These are phyloP conservation scores for Tulasnella sp. DNA, from an alignment of 768 basidiomycete genomes.

Conservation along the genomic window DNA sequence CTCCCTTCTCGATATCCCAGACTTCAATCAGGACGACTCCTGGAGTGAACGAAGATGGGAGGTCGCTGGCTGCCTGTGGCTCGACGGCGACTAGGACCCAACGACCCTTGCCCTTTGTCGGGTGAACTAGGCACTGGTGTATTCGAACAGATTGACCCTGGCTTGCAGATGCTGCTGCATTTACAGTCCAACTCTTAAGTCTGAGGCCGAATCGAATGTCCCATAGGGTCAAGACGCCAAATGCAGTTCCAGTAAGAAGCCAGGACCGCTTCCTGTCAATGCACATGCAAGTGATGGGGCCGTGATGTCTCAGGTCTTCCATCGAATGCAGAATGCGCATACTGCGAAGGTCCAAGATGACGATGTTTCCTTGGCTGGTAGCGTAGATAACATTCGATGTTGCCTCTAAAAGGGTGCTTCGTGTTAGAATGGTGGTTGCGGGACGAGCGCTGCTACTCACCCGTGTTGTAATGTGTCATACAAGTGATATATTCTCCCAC, in stretches of 20 bases:
- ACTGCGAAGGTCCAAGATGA: constrained; percentile 75
- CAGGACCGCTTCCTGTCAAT: constrained; percentile 80
- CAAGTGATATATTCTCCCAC: constrained; percentile 62
- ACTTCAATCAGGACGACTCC: constrained; percentile 62
- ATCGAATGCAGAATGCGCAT: constrained; percentile 73
- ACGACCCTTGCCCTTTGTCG: constrained; percentile 77
- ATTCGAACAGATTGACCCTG: constrained; percentile 44
- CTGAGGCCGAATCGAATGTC: constrained; percentile 90
- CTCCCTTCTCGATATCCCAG: constrained; percentile 85
- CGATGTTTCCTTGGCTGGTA: constrained; percentile 74
- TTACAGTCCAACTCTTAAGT: constrained; percentile 82
- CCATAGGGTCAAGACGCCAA: constrained; percentile 85
- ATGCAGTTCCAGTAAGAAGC: constrained; percentile 83
- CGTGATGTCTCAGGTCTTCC: constrained; percentile 80
- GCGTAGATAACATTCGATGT: constrained; percentile 81
- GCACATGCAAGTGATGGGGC: constrained; percentile 81
- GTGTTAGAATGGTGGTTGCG: background rate
- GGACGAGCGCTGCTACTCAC: constrained; percentile 38
- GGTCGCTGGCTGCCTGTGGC: constrained; percentile 33
- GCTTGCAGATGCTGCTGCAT: constrained; percentile 34
- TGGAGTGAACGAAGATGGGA: constrained; percentile 38
- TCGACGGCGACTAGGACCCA: constrained; percentile 87
- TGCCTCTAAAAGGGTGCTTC: constrained; percentile 45
- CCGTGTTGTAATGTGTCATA: constrained; percentile 75
- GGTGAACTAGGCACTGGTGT: constrained; percentile 75